Base-by-base conservation (phyloP, 148 eudicot species). In the Bassia scoparia region DNA sequence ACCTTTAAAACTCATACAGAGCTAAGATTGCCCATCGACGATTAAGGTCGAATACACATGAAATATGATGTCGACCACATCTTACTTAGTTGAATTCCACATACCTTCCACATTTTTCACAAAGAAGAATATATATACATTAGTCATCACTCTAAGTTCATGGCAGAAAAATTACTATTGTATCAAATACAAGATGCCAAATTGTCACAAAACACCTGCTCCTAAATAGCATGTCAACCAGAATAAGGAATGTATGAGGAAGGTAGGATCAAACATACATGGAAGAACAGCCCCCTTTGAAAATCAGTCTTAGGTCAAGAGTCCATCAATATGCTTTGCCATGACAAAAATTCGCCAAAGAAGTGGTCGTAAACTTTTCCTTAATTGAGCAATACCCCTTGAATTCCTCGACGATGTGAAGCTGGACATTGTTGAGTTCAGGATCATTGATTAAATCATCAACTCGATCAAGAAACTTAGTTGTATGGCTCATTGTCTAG, bases 241-340 rank as follows among this genome's bases (percentile, higher is more conserved):
- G 41, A 41, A 41, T 3, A 44, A 15, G 29, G 38, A n/a, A 66
- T 24, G 35, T 17, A 4, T 16, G 34, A 38, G 13, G 15, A 8
- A 10, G n/a, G 20, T n/a, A 4, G 18, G 26, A 64, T 13, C 31
- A 33, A 16, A 68, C 76, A 54, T 86, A 94, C 98, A 78, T 89
- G 93, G 53, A 85, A 73, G n/a, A n/a, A n/a, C n/a, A 67, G 98
- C 87, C 96, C 98, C 82, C 97, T 89, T 74, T 83, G 87, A 72
- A 94, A 91, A 80, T 94, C 98, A 1, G 67, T 65, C 82, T 94
- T n/a, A n/a, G 16, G 90, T 87, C 67, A 94, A 78, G 18, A 86
- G 84, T 20, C 93, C 98, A 58, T 84, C 98, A n/a, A 61, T 84
- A 87, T 0, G 86, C 89, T n/a, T 76, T 84, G 14, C 97, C 97